Base-by-base conservation (phyloP, 2,329 filamentous ascomycete species). In the Penicillium fuscoglaucum region DNA sequence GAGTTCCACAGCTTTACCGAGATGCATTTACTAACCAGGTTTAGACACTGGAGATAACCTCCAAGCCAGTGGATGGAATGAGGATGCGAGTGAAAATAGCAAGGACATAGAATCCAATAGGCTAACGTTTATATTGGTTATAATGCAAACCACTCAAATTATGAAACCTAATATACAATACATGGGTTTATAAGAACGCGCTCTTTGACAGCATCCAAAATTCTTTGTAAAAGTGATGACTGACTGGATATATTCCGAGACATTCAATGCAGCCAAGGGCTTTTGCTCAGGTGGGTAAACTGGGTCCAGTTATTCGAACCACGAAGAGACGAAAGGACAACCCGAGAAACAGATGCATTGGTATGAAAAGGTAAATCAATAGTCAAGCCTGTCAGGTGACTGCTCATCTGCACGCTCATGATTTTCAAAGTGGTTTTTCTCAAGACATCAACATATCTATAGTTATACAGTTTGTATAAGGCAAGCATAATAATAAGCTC, bases 11-110 rank as follows among this genome's bases (percentile, higher is more conserved):
- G 10, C 7, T 3, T 33, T 47, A 31, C 29, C 45, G 8, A 31
- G 7, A 26, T 37, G 2, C 9, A 9, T 40, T 21, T 40, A n/a
- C 43, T 48, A 29, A 54, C n/a, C 13, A 9, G 17, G n/a, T 29
- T 48, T 28, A 48, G 43, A 54, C 43, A 13, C 35, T 54, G 26
- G 41, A 54, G n/a, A 48, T 54, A 12, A 54, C 33, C 8, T 35
- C 52, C 2, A 48, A 48, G 43, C 43, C 24, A 12, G 52, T 54
- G 13, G 43, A 54, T 39, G 52, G 43, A 24, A 48, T 39, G 52
- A 40, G 35, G n/a, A 54, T 54, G 52, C 52, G 43, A 21, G 43
- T 48, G 8, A 54, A 47, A 21, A 17, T 47, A 12, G 43, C 33
- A 17, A 21, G 7, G 12, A 5, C 41, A 21, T 47, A 47, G 12